These are phyloP conservation scores for Lachancea nothofagi DNA, from an alignment of 805 yeast genomes.

Conservation along the genomic window DNA sequence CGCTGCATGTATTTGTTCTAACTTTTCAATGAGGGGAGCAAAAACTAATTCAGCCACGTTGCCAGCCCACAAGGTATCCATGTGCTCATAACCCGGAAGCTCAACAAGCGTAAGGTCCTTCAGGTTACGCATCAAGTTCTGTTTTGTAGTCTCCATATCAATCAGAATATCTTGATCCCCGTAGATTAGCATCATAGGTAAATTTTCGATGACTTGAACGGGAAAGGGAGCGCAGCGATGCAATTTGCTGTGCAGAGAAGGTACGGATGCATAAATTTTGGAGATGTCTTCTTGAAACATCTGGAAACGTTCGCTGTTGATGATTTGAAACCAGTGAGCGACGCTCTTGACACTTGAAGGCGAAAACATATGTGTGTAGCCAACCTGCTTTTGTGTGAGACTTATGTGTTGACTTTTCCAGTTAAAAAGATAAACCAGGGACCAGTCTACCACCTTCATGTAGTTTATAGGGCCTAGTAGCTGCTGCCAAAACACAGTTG, in stretches of 20 bases:
- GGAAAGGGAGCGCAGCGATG: conserved; percentile 54
- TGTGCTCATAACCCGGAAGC: conserved; percentile 61
- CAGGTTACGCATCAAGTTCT: conserved; percentile 43
- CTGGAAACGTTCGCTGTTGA: conserved; percentile 59
- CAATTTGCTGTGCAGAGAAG: conserved; percentile 28
- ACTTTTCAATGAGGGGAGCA: conserved; percentile 41
- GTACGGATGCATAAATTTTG: conserved; percentile 16
- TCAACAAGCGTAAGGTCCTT: conserved; percentile 35
- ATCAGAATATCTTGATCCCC: conserved; percentile 68
- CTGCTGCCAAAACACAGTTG: conserved; percentile 60
- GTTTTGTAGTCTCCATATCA: conserved; percentile 56
- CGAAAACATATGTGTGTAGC: conserved; percentile 77
- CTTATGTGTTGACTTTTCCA: conserved; percentile 69
- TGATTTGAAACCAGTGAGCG: conserved; percentile 83
- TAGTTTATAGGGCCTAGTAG: conserved; percentile 68
- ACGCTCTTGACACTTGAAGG: conserved; percentile 77
- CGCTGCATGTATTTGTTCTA: conserved; percentile 44
- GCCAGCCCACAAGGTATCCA: conserved; percentile 74
- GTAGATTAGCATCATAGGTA: conserved; percentile 60
- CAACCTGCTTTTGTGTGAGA: conserved; percentile 57
- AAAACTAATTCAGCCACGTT: conserved; percentile 44
- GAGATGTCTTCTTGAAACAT: conserved; percentile 58
- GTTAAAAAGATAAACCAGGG: conserved; percentile 56
- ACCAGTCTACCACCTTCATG: conserved; percentile 57
- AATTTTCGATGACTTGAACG: conserved; percentile 43